Base-by-base conservation (phyloP, 2,329 filamentous ascomycete genomes). In the Claviceps digitariae region DNA sequence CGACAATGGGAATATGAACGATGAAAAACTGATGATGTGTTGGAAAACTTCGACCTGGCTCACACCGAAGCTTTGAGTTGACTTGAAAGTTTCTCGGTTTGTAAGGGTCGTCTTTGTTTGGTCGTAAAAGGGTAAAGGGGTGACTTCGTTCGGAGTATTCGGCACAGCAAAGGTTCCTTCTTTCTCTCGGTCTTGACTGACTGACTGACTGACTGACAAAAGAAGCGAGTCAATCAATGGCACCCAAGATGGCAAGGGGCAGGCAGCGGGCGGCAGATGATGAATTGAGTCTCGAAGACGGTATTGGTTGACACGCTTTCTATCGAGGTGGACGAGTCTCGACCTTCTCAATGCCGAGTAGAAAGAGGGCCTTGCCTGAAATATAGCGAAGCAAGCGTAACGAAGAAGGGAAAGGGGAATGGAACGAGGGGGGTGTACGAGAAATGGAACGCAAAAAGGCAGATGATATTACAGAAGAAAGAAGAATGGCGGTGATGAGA, bases 401-500 rank as follows among this genome's bases (percentile, higher is more conserved):
- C 51, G 50, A 51, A 53, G 59, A 53, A 58, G 57, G 52, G 56
- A 27, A 51, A 44, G 21, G 50, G 54, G 50, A 48, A 62, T 3
- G 44, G 44, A 47, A n/a, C 29, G 25, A 63, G 60, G 61, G 54
- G 59, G 56, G 56, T 52, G 41, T 41, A 60, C 54, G 59, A 59
- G 57, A 60, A 60, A 59, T 57, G 60, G 57, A 62, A 60, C 61
- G 65, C 62, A 62, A 60, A 62, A 62, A 61, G 59, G 59, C 64
- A 63, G 56, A 61, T 55, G 60, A 63, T 56, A 58, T 1, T 48
- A 60, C 64, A 61, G 58, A 56, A 62, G 51, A 53, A 58, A 61
- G 27, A 59, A 60, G 61, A 66, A 64, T 60, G 62, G 64, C 65
- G 66, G 65, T 66, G 66, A 66, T 67, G 63, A 48, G 59, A 64